Percentiles rank a stretch among this genome's conserved stretches.
These are phyloP conservation scores for Kazachstania africana DNA, from an alignment of 805 yeast species.

Conservation along the genomic window DNA sequence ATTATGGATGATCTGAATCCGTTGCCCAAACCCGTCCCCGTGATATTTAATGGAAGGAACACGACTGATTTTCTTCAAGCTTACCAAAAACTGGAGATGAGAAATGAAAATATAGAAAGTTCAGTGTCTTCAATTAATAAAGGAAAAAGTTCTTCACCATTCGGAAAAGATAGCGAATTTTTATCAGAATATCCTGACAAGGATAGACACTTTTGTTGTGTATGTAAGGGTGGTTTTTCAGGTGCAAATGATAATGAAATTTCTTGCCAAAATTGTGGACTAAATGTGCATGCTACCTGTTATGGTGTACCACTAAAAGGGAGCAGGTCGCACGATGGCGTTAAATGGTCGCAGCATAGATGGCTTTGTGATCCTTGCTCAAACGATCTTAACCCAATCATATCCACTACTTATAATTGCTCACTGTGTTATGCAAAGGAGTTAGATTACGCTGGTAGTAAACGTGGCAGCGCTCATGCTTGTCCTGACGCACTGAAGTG, in stretches of 20 bases:
- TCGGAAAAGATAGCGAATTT: too few species aligned
- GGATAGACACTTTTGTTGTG: conserved; percentile 36
- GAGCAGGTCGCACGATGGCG: background rate
- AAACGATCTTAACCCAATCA: conserved; percentile 52
- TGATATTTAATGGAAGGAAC: too few species aligned
- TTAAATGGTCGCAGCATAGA: conserved; percentile 19
- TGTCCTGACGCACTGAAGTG: conserved; percentile 59
- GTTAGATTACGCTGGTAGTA: conserved; percentile 34
- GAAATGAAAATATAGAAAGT: too few species aligned
- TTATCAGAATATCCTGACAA: background rate
- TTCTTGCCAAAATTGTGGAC: conserved; percentile 53
- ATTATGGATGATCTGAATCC: too few species aligned
- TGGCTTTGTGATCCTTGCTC: conserved; percentile 81
- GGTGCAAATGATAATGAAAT: conserved; percentile 18
- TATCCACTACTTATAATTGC: conserved; percentile 50
- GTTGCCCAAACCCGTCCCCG: too few species aligned
- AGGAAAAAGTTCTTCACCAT: too few species aligned
- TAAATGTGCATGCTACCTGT: conserved; percentile 59
- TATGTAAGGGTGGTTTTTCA: conserved; percentile 34
- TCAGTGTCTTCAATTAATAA: too few species aligned
- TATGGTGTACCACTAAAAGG: conserved; percentile 37
- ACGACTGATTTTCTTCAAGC: too few species aligned
- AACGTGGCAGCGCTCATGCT: conserved; percentile 30
- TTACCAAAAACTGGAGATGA: too few species aligned
- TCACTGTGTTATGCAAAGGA: conserved; percentile 51